Base-by-base conservation (phyloP, 768 basidiomycete species). In the Erythrobasidium yunnanense region DNA sequence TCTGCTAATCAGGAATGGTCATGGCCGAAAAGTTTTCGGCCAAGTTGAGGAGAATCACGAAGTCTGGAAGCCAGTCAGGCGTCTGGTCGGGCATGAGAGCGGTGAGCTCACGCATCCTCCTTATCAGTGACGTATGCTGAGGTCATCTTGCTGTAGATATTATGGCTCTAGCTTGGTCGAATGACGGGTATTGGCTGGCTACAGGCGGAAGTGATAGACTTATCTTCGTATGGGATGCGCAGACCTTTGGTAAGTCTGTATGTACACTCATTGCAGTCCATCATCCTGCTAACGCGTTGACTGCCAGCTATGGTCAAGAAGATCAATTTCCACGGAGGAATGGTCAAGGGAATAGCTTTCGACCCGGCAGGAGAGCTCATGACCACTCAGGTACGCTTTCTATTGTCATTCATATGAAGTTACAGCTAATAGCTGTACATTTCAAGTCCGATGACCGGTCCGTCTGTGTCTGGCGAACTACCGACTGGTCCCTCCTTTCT, bases 301-400 rank as follows among this genome's bases (percentile, higher is more conserved):
- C 47, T 47, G 42, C 27, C 45, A 95, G 92, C 92, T 71, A 85
- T 87, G 13, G 75, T 96, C 63, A 80, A 82, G 38, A 88, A 86
- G 75, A 81, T 99, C 4, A 87, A 88, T 66, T 83, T 83, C 66
- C 95, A 97, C 73, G 85, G 89, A 72, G 93, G 91, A 1, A 96
- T 96, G 76, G 92, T 99, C 72, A 97, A 99, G 77, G 95, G 95
- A 66, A 89, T 99, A 54, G 92, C 90, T 74, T 99, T 93, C 85
- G 95, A 99, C 77, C 95, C 95, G 2, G 93, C 92, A 1, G 95
- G 95, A 50, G 88, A 96, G 77, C 96, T 86, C 74, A 83, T 99
- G 68, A 93, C 95, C n/a, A 96, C 93, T 45, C 79, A 79, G 72
- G 79, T 78, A 17, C 50, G 75, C 67, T 20, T 22, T 25, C 7